Base-by-base conservation (phyloP, 306 rosid species). In the Castanopsis chinensis region DNA sequence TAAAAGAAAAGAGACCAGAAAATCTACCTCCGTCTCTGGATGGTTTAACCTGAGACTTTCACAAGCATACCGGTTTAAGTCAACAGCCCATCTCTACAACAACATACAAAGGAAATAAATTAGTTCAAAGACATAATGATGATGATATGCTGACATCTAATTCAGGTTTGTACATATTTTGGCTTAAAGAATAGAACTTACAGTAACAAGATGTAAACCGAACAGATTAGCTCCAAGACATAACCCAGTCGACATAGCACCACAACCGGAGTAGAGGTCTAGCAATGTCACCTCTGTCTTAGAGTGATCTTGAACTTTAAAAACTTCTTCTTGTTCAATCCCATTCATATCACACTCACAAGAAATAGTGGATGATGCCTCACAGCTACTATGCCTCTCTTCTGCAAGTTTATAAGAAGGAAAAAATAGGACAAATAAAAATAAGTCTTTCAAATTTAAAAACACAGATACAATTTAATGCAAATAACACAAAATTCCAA, bases 161-260 rank as follows among this genome's bases (percentile, higher is more conserved):
- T 0, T 5, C 3, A 70, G 17, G 51, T 53, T 13, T 8, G 28
- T 6, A 63, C 28, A 9, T 15, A 13, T 28, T 1, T 4, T 28
- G 41, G 4, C 30, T 45, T 13, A 32, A 60, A 7, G 72, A 8
- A 58, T 28, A 33, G 3, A 69, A 76, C 94, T 77, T 84, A 94
- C 98, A 0, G 98, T 92, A 20, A 89, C 93, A 74, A 92, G 89
- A 53, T 94, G 91, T 58, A 92, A 56, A 17, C 90, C 82, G 8
- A 90, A 82, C 61, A 88, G 75, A 3, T 67, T 70, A 53, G 91
- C 97, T 18, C 98, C 98, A 25, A 88, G 87, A 72, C 97, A 90
- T 23, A 94, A 82, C 19, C 98, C 98, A 18, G 96, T 94, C 15
- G 97, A 94, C 98, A 94, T 94, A 1, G 93, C 98, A 12, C 98